phyloP scores from a whole-genome alignment of 192 early-diverging fungal genomes.

The Thoreauomyces humboldtii region DNA sequence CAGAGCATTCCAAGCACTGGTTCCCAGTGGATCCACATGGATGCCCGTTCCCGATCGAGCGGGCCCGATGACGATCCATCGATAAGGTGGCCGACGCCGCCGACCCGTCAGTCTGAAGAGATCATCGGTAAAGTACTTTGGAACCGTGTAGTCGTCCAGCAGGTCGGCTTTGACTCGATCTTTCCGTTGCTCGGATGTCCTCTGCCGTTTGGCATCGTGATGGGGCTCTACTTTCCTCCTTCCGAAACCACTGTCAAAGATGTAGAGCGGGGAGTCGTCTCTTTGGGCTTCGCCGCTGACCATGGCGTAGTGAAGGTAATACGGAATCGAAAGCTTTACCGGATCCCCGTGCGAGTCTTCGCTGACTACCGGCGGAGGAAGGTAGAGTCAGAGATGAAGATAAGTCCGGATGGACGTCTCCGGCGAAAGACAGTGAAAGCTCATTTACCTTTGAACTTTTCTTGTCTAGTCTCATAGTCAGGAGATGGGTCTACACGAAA shows the following conservation, averaged over 20 bases:
- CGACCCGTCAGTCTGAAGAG: slow-evolving; percentile 62
- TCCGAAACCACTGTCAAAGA: slow-evolving; percentile 75
- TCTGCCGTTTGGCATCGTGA: slow-evolving; percentile 17
- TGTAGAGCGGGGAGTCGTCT: slow-evolving; percentile 56
- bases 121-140: slow-evolving; percentile 72
- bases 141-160: slow-evolving; percentile 63
- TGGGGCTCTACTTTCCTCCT: too few species aligned
- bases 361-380: too few species aligned
- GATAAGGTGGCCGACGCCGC: slow-evolving; percentile 64
- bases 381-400: too few species aligned
- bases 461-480: slow-evolving; percentile 39
- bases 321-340: slow-evolving; percentile 62
- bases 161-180: slow-evolving; percentile 38
- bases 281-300: neutral
- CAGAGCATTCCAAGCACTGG: slow-evolving; percentile 19
- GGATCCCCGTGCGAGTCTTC: slow-evolving; percentile 73
- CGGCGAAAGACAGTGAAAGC: neutral
- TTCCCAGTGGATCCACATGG: slow-evolving; percentile 26
- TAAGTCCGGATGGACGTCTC: neutral
- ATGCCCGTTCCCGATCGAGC: slow-evolving; percentile 70
- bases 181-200: slow-evolving; percentile 7
- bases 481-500: neutral
- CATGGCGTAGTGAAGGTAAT: slow-evolving; percentile 37
- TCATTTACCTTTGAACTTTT: slow-evolving; percentile 58
- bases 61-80: slow-evolving; percentile 77